Evolutionary conservation across 2,329 filamentous ascomycete genomes (phyloP).

Genomic region (Diplodia mutila): DNA sequence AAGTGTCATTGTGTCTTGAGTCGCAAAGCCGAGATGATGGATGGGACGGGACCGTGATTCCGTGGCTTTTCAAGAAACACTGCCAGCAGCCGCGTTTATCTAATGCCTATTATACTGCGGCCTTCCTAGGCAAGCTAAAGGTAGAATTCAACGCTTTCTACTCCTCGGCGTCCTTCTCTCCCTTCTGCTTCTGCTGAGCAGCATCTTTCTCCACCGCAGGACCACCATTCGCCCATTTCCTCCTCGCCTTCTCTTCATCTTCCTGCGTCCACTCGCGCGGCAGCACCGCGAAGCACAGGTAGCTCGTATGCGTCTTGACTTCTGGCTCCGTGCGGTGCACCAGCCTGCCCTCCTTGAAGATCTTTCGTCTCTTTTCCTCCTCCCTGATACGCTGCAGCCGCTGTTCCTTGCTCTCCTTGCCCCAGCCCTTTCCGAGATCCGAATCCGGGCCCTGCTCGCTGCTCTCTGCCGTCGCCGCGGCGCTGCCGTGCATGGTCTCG

Average conservation of each 20-base stretch:
- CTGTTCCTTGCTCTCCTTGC: conserved; percentile 31
- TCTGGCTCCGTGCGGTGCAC: conserved; percentile 83
- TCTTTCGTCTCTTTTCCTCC: conserved; percentile 51
- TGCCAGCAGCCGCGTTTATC: neutral
- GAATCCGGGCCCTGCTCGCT: conserved; percentile 35
- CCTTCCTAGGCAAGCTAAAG: neutral
- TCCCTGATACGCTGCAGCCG: conserved; percentile 38
- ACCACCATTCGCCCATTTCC: conserved; percentile 23
- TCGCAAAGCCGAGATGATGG: neutral
- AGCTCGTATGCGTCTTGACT: conserved; percentile 95
- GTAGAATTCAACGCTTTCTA: neutral
- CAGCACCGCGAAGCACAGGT: conserved; percentile 88
- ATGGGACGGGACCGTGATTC: too few relatives aligned
- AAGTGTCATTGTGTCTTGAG: neutral
- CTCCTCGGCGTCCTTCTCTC: neutral
- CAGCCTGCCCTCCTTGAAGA: conserved; percentile 70
- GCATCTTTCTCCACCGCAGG: neutral
- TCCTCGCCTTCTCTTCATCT: conserved; percentile 71
- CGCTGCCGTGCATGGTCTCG: conserved; percentile 47
- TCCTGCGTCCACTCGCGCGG: conserved; percentile 84
- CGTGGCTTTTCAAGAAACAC: neutral
- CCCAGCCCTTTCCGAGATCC: conserved; percentile 29
- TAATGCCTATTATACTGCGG: neutral
- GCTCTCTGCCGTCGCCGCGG: conserved; percentile 41
- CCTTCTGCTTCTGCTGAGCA: neutral